Evolutionary conservation across 352 stramenopile genomes (phyloP), one percentile per base, ranked within the genome.

Genomic region (Phytopythium sindhum): DNA sequence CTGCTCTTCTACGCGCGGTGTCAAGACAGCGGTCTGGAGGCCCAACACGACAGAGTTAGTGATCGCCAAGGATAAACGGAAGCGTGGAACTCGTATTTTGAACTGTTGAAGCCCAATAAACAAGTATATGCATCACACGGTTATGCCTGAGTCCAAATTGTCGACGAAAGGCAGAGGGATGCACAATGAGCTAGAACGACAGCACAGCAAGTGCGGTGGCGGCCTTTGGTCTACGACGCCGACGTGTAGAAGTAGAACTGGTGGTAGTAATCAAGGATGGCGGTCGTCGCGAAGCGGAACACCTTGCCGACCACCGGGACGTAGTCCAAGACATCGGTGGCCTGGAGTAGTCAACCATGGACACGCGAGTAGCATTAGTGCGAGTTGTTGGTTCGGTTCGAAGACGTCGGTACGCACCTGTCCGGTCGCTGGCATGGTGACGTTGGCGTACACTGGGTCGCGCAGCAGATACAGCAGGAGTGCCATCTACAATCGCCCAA

Each of bases 201-300:
- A 48, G 26, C 39, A 51, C 23, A 51, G 26, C 14, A n/a, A 48
- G 35, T 33, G 2, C 5, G 23, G 39, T 45, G 39, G 39, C 39
- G 39, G 39, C 14, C 26, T 24, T 31, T 10, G 4, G 60, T 65
- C 68, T 95, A 95, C 70, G 86, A 95, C 15, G 80, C 86, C 48
- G 86, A 92, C 31, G 82, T 93, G 78, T 95, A 95, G 64, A 95
- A 95, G 73, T 95, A 73, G 67, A 88, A 91, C 57, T 90, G 84
- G 76, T 93, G 83, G 73, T 93, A 93, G 77, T 95, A 93, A 64
- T 89, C 76, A 64, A 93, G 56, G 35, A 93, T 67, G 6, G 78
- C 82, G n/a, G 77, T 81, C 37, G 78, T 77, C 64, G 78, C 78
- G 50, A 93, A 81, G 39, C 84, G 86, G 60, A 93, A 80, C 21